Evolutionary conservation across 2,329 filamentous ascomycete genomes (phyloP), one percentile per base, ranked within the genome.

Genomic region (Onygena corvina): DNA sequence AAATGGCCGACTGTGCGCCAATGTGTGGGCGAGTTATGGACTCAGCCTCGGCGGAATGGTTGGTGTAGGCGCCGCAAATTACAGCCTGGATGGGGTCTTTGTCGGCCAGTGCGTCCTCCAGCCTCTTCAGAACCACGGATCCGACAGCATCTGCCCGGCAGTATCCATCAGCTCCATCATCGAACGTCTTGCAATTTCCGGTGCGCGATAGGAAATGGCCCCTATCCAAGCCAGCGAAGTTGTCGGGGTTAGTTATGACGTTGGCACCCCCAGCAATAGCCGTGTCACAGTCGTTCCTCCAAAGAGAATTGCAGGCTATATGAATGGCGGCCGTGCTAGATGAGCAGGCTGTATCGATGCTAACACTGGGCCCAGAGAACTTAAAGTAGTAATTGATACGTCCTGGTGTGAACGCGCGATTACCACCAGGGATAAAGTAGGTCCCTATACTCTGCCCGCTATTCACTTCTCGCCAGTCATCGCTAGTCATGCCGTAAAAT

Each of bases 1-100:
- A 89, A 8, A 92, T 69, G 44, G 76, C 71, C 9, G 84, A 79
- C 64, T 93, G 87, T 0, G 84, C 83, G 8, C 79, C 82, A 3
- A 79, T 83, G 62, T 92, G 85, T 1, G 87, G 87, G 51, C 86
- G 83, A 0, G 86, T 92, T 59, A 93, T 92, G 1, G 85, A 89
- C 16, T 86, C 79, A 40, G 86, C 81, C 58, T 88, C 80, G 0
- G 83, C 83, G 1, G 83, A 90, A 65, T 93, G 86, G 64, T 93
- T 93, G 42, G 86, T 92, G 2, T 80, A 77, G 0, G 81, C 77
- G 21, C 81, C 69, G 0, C 61, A 57, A 30, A 73, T 67, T 4
- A 73, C 59, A 3, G 65, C 66, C 1, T 65, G 61, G 33, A 74
- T 67, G 0, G 59, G 57, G 54, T 73, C 68, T 9, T 63, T 61